Evolutionary conservation across 2,329 filamentous ascomycete species (phyloP), one percentile per base, ranked within the genome.

Genomic region (Fusarium kyushuense): DNA sequence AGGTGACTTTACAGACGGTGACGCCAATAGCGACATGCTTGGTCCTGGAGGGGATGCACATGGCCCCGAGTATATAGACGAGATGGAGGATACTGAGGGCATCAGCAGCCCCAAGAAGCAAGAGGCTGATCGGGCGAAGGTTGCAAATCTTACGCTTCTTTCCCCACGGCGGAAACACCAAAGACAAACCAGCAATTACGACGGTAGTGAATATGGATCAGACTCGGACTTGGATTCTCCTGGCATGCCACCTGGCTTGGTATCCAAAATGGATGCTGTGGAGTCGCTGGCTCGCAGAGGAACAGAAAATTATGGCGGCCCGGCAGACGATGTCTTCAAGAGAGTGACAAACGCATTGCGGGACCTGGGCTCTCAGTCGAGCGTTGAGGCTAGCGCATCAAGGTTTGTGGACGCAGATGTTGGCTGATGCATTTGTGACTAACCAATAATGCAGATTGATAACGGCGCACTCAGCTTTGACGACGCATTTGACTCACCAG

Each of bases 401-500:
- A 87, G 91, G 90, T 91, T 77, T 75, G 56, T 63, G 25, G 13
- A 53, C n/a, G 25, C 32, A 25, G 23, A 33, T 6, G 25, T 19
- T 42, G 25, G 35, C 38, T 29, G 19, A 36, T 56, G 32, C 14
- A 47, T 40, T 32, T 6, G 19, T 29, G 25, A 40, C 69, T 75
- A 59, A 76, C 62, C 36, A 21, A 35, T 8, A 32, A 36, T 36
- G n/a, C 72, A 94, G 91, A 74, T 81, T 93, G 67, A 92, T 92
- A 76, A 93, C 91, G 42, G 89, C 91, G 33, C 90, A 93, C 77
- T 88, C 90, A 29, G 90, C 91, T 16, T 81, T 94, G 48, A 89
- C 91, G 46, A 91, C 91, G 21, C 91, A 96, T 74, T 82, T 95
- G 43, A 84, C 85, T 16, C 89, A 93, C 77, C 92, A 95, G 79